Evolutionary conservation across 75 land plant species (phyloP).

Genomic region (Selaginella tamariscina): DNA sequence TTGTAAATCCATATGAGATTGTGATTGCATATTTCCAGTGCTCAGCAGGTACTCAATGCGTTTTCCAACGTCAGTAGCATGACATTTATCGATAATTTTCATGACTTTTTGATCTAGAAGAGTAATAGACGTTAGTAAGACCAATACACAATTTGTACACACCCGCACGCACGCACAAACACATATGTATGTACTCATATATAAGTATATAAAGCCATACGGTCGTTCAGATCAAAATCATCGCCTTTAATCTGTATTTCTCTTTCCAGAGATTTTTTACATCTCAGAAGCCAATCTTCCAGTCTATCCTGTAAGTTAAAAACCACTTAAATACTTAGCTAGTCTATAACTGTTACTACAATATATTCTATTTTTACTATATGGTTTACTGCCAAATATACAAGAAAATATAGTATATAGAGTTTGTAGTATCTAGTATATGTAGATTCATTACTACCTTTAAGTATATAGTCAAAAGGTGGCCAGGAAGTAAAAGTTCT

Average conservation of each 20-base stretch:
- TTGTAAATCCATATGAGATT: slow-evolving; percentile 63
- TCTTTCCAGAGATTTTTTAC: slow-evolving; percentile 29
- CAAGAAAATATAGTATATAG: neutral
- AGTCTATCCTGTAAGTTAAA: slow-evolving; percentile 55
- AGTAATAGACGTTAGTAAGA: slow-evolving; percentile 6
- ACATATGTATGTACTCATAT: neutral
- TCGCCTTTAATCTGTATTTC: slow-evolving; percentile 33
- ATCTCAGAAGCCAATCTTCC: slow-evolving; percentile 61
- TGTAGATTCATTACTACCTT: slow-evolving; percentile 38
- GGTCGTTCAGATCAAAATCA: slow-evolving; percentile 41
- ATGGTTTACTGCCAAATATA: neutral
- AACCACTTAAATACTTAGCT: neutral
- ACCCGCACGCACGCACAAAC: neutral
- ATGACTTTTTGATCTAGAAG: slow-evolving; percentile 46
- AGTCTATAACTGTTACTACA: neutral
- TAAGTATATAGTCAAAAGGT: slow-evolving; percentile 55
- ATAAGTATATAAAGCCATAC: slow-evolving; percentile 26
- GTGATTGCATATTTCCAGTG: slow-evolving; percentile 52
- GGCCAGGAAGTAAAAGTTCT: slow-evolving; percentile 86
- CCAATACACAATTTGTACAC: neutral
- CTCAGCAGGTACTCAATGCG: slow-evolving; percentile 60
- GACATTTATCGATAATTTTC: slow-evolving; percentile 56
- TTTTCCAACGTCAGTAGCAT: slow-evolving; percentile 34
- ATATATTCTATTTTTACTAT: neutral
- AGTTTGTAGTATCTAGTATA: neutral